Evolutionary conservation across 2,329 filamentous ascomycete species (phyloP).

Genomic region (Fusarium sp.): DNA sequence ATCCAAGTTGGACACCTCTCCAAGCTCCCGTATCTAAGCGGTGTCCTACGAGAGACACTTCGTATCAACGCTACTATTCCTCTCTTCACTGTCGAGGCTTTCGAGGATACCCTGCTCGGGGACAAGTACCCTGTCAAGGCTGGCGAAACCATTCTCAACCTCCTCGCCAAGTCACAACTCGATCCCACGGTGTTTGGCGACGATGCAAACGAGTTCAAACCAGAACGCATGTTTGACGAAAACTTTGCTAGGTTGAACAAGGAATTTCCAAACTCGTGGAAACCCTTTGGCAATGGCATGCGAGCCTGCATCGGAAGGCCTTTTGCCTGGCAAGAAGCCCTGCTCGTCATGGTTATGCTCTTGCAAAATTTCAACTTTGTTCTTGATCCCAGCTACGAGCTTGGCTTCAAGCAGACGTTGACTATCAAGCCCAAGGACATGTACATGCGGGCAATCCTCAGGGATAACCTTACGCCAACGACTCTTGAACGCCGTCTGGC

Average conservation of each 20-base stretch:
- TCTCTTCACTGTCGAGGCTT: not conserved
- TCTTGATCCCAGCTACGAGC: slow-evolving; percentile 68
- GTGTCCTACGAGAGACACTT: not conserved
- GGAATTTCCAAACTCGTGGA: slow-evolving; percentile 72
- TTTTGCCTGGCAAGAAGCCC: slow-evolving; percentile 79
- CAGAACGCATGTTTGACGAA: not conserved
- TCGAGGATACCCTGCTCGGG: not conserved
- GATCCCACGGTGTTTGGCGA: not conserved
- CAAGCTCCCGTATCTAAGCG: not conserved
- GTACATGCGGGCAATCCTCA: not conserved
- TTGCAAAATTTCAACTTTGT: slow-evolving; percentile 78
- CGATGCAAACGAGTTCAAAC: not conserved
- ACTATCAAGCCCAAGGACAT: not conserved
- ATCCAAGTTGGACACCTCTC: not conserved
- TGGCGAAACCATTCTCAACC: not conserved
- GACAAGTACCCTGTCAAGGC: not conserved
- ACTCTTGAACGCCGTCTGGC: not conserved
- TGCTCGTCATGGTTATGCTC: slow-evolving; percentile 70
- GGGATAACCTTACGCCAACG: not conserved
- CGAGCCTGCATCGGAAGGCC: slow-evolving; percentile 77
- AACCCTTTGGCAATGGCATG: slow-evolving; percentile 79
- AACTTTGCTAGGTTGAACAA: slow-evolving; percentile 50
- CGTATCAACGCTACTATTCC: not conserved
- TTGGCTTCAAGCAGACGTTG: slow-evolving; percentile 63
- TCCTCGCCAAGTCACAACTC: not conserved